Conservation (phyloP, 106 monocot species). For the Dioscorea alata region DNA sequence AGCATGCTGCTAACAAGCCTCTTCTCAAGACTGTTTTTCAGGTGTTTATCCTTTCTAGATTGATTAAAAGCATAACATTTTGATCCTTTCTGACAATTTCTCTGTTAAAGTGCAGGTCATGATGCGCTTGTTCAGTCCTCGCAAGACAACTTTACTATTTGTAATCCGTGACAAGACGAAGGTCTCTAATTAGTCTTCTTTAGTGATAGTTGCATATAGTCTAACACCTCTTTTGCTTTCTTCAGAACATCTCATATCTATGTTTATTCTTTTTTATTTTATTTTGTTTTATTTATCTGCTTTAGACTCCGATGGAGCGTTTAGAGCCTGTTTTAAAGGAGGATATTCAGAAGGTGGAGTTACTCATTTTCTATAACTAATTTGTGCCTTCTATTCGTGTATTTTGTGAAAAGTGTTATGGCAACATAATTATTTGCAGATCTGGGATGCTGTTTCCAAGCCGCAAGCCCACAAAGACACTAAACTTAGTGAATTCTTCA, state of each 20-base stretch:
- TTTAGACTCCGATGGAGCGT: slow-evolving; percentile 52
- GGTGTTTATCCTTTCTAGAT: slow-evolving; percentile 20
- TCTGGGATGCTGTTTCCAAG: slow-evolving; percentile 53
- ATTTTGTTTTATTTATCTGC: neutral
- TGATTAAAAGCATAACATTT: neutral
- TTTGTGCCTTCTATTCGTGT: neutral
- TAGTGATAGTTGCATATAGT: no score
- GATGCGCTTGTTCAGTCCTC: slow-evolving; percentile 65
- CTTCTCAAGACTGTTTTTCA: slow-evolving; percentile 90
- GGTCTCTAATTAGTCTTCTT: slow-evolving; percentile 19
- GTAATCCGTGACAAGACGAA: slow-evolving; percentile 76
- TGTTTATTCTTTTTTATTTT: neutral
- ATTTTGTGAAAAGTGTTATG: neutral
- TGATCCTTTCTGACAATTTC: no score
- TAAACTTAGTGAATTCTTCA: slow-evolving; percentile 47
- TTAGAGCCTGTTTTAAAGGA: slow-evolving; percentile 49
- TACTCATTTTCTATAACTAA: neutral
- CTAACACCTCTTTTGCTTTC: no score
- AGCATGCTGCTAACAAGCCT: slow-evolving; percentile 88
- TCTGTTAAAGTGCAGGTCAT: slow-evolving; percentile 31
- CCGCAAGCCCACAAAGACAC: slow-evolving; percentile 40
- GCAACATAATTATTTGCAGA: slow-evolving; percentile 22
- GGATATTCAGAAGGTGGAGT: slow-evolving; percentile 58
- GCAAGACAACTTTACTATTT: slow-evolving; percentile 59
- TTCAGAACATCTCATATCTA: no score